Conservation (phyloP, 306 rosid species). For the Ziziphus jujuba region DNA sequence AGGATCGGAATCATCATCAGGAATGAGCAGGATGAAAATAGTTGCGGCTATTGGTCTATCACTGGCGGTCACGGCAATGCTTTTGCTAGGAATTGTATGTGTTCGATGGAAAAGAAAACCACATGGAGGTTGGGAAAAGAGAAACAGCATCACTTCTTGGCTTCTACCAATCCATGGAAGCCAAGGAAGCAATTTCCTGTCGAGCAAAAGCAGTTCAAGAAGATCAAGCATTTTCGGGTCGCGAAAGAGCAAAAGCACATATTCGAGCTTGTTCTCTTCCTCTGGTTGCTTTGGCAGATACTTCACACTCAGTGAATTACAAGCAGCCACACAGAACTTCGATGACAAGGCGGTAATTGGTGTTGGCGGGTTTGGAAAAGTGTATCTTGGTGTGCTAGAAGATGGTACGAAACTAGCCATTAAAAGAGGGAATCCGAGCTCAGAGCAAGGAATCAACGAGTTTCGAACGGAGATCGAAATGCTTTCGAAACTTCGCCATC, state of each 20-base stretch:
- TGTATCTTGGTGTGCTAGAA: slow-evolving; percentile 63
- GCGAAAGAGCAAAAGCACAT: slow-evolving; percentile 49
- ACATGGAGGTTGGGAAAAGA: slow-evolving; percentile 41
- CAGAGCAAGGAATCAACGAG: slow-evolving; percentile 82
- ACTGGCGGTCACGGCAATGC: slow-evolving; percentile 34
- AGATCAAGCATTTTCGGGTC: slow-evolving; percentile 39
- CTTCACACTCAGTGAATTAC: slow-evolving; percentile 56
- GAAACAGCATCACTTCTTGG: slow-evolving; percentile 60
- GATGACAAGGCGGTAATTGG: slow-evolving; percentile 72
- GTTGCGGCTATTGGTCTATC: slow-evolving; percentile 47
- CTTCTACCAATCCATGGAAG: slow-evolving; percentile 50
- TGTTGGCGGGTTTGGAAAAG: slow-evolving; percentile 87
- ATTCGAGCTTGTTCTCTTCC: slow-evolving; percentile 29
- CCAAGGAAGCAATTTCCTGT: slow-evolving; percentile 14
- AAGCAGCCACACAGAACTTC: slow-evolving; percentile 57
- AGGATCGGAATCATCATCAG: slow-evolving; percentile 22
- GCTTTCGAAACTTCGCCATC: slow-evolving; percentile 84
- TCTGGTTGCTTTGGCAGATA: slow-evolving; percentile 37
- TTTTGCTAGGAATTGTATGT: slow-evolving; percentile 33
- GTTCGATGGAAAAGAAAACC: slow-evolving; percentile 59
- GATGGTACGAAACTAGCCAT: slow-evolving; percentile 72
- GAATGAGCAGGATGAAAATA: slow-evolving; percentile 26
- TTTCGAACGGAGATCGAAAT: slow-evolving; percentile 73
- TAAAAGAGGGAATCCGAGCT: slow-evolving; percentile 63
- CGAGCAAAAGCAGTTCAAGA: slow-evolving; percentile 36